Base-by-base conservation (phyloP, 2,329 filamentous ascomycete genomes). In the Exophiala sp. region DNA sequence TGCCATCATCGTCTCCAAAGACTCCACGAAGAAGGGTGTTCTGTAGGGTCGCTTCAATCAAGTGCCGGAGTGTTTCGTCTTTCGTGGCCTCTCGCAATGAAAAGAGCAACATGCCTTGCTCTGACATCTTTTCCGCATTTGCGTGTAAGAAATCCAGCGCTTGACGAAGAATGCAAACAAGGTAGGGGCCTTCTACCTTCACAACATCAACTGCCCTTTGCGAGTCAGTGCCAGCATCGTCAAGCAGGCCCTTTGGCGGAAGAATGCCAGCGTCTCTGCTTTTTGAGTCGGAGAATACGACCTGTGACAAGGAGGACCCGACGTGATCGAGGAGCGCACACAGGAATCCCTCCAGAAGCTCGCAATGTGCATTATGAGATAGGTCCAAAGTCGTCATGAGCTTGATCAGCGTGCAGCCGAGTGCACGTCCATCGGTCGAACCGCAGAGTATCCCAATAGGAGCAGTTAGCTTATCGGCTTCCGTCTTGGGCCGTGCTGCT, bases 11-110 rank as follows among this genome's bases (percentile, higher is more conserved):
- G 32, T 64, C 47, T 7, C 71, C 72, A 54, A 75, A 76, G 0
- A 75, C 65, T 6, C 71, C 70, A 41, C 69, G 68, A 21, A 75
- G 63, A 8, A 76, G 65, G 12, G 71, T 74, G 43, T 65, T 69
- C 55, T 75, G 73, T 14, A 76, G 55, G 10, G 61, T 65, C 32
- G 60, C 54, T 50, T 67, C 53, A 34, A 59, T 47, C n/a, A n/a
- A 20, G 12, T 35, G 33, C 20, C 42, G 47, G n/a, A 59, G 38
- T 29, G 39, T 14, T 11, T 36, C 24, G 10, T 11, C 42, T n/a
- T 40, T 41, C 11, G 42, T 38, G 5, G 20, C 32, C 21, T 20
- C 10, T n/a, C 44, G 44, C 24, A 46, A 21, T 8, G 45, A 63
- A 12, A 48, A 59, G 4, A 64, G 16, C 47, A 68, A 65, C 7